Base-by-base conservation (phyloP, 768 basidiomycete species). In the Panaeolus cyanescens region DNA sequence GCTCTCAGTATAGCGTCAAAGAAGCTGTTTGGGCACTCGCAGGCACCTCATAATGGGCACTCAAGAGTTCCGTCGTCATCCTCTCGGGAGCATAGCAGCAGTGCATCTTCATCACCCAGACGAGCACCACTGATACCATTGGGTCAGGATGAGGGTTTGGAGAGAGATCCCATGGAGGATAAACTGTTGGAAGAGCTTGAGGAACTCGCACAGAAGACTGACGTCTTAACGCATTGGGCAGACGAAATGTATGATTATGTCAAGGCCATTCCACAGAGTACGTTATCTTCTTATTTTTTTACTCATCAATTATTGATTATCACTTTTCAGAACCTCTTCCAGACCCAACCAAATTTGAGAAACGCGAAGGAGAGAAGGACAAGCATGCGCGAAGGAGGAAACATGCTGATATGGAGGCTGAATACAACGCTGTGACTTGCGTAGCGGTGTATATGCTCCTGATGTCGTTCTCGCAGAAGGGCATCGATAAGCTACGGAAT, bases 131-230 rank as follows among this genome's bases (percentile, higher is more conserved):
- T 88, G 30, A 78, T 89, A 37, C 68, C 80, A 2, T 62, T 78
- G 55, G 83, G 80, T 54, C 76, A 74, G 5, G 80, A 80, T 50
- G 76, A 70, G 5, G 39, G 39, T 3, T 12, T 50, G 15, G 77
- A 80, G 62, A 74, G 83, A 19, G 89, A 92, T 67, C 89, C 89
- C 1, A 77, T 91, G 65, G 95, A 97, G 66, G 93, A 96, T 62
- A 85, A 87, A 62, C 74, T 97, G n/a, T 76, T 97, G n/a, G 85
- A 80, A 2, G 73, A 77, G 19, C 77, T 99, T 40, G 96, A 99
- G 70, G 92, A 96, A 64, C 78, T 96, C 3, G 96, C 96, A 32
- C 93, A 97, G 81, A 99, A 99, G 83, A 96, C 96, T 32, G 89
- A 92, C 62, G 95, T 96, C 56, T 77, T 99, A 61, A 91, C 92